Base-by-base conservation (phyloP, 306 rosid genomes). In the Trifolium repens region DNA sequence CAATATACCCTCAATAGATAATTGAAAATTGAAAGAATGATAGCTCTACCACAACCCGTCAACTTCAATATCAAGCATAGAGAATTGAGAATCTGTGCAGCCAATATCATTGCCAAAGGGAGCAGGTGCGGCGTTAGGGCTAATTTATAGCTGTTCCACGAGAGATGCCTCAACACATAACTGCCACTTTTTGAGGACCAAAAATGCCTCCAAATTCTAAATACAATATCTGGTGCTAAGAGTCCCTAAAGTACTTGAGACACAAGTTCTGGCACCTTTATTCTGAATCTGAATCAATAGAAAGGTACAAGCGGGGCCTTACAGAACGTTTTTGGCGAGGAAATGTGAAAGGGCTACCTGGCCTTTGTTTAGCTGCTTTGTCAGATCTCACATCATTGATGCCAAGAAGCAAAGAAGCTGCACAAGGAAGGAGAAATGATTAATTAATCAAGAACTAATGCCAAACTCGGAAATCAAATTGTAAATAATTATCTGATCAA, bases 261-360 rank as follows among this genome's bases (percentile, higher is more conserved):
- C 71, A 61, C 64, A 15, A 55, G 53, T 63, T 68, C 77, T 66
- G 53, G 75, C 19, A 77, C 80, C 84, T 76, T 90, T 92, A 92
- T 69, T 90, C 98, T 1, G 98, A 96, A 77, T 92, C 98, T 1
- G 97, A 83, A 80, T 92, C 89, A 52, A 96, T 90, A 17, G 98
- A 92, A 32, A 92, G 92, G 82, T 66, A 78, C 75, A 87, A 58
- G 55, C 96, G 94, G 5, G 87, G 96, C 83, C 96, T 88, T 47
- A 86, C 97, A 32, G 99, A 94, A 69, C 99, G 96, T 73, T 86
- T 96, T 80, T 92, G 99, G 83, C 97, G 98, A 83, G 98, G 98
- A 85, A 92, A 90, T 39, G 98, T 81, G 87, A 96, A 88, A 7
- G 98, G 98, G 77, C 93, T 92, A 82, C 79, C 96, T 24, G 98